Conservation (phyloP, 129 eudicot species). For the Deinandra increscens region DNA sequence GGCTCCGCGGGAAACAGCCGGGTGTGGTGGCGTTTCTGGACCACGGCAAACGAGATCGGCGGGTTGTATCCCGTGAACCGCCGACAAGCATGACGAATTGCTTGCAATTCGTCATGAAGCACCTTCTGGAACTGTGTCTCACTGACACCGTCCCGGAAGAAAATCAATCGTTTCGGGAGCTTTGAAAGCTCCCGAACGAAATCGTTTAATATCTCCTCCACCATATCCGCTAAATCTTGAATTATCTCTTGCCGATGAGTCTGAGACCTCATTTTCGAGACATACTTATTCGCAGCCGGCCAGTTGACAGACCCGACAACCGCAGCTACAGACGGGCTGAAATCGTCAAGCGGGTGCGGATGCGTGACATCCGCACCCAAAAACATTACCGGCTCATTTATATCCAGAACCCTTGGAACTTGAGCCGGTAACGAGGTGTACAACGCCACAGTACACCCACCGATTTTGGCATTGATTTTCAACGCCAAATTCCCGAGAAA, state of each 20-base stretch:
- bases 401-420: slow-evolving; percentile 56
- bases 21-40: slow-evolving; percentile 95
- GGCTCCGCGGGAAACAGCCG: slow-evolving; percentile 64
- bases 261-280: slow-evolving; percentile 88
- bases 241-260: slow-evolving; percentile 91
- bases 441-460: slow-evolving; percentile 92
- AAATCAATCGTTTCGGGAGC: slow-evolving; percentile 64
- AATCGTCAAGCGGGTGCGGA: slow-evolving; percentile 85
- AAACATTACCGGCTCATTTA: slow-evolving; percentile 75
- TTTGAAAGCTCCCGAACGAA: slow-evolving; percentile 46
- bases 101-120: slow-evolving; percentile 67
- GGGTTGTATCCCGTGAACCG: slow-evolving; percentile 66
- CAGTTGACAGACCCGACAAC: slow-evolving; percentile 93
- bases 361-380: slow-evolving; percentile 98
- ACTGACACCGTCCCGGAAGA: slow-evolving; percentile 95
- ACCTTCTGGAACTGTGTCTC: slow-evolving; percentile 92
- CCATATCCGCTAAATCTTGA: slow-evolving; percentile 70
- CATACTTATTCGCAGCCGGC: slow-evolving; percentile 87
- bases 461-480: slow-evolving; percentile 86
- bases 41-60: slow-evolving; percentile 76
- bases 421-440: slow-evolving; percentile 73
- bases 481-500: slow-evolving; percentile 86
- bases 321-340: slow-evolving; percentile 90
- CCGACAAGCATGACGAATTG: slow-evolving; percentile 53
- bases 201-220: slow-evolving; percentile 66